A percentile compares a stretch with the other conserved stretches of the same genome.
Evolutionary conservation across 352 stramenopile species (phyloP).

Genomic region (Globisporangium recalcitrans): DNA sequence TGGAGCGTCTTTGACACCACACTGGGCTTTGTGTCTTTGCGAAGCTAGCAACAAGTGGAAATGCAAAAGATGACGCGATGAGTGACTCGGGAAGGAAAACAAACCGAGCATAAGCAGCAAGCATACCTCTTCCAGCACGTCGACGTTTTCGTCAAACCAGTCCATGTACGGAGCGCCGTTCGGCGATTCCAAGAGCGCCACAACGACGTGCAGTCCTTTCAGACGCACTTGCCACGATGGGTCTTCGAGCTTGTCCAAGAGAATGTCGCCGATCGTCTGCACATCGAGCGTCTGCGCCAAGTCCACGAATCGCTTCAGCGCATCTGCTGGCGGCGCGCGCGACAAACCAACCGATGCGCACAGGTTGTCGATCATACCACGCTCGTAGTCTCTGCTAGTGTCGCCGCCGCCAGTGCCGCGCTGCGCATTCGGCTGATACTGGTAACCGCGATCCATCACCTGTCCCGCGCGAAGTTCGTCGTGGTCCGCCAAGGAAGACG

Average conservation of each 20-base stretch:
- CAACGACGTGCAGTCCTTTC: constrained; percentile 79
- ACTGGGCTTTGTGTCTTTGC: constrained; percentile 70
- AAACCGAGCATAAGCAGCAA: neutral
- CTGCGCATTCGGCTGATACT: constrained; percentile 58
- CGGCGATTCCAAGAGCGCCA: constrained; percentile 70
- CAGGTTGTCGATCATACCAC: constrained; percentile 79
- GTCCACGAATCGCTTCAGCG: constrained; percentile 79
- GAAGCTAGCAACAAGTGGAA: constrained; percentile 17
- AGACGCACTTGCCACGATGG: constrained; percentile 72
- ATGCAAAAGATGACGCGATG: neutral
- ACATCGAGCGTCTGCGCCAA: constrained; percentile 80
- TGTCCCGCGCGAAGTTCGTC: constrained; percentile 69
- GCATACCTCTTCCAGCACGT: constrained; percentile 56
- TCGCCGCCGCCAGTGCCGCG: constrained; percentile 64
- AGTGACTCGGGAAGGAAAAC: neutral
- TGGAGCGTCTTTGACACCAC: constrained; percentile 74
- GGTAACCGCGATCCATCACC: constrained; percentile 65
- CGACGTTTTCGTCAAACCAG: constrained; percentile 81
- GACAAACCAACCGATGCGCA: constrained; percentile 72
- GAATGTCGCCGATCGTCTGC: constrained; percentile 81
- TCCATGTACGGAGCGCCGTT: constrained; percentile 59
- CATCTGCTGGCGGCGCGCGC: constrained; percentile 67
- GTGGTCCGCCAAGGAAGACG: constrained; percentile 82
- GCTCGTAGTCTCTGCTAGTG: constrained; percentile 82
- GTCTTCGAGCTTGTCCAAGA: constrained; percentile 86